Conservation (phyloP, 345 rosid genomes). For the Reutealis trisperma region DNA sequence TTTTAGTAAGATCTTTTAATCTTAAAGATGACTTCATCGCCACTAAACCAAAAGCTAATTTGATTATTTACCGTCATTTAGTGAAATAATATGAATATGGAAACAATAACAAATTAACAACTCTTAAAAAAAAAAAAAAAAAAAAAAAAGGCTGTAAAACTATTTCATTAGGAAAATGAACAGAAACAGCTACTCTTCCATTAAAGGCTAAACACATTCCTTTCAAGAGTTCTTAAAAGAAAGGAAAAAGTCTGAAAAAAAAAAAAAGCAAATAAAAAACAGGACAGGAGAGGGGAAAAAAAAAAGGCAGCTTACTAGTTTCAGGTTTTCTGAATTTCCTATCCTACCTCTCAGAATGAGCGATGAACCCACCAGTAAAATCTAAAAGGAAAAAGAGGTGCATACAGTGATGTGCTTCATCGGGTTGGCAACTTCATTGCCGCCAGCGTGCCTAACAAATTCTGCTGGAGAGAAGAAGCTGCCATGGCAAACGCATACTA, state of each 20-base stretch:
- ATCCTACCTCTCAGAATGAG: background rate
- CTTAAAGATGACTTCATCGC: too few species aligned
- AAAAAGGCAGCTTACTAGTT: background rate
- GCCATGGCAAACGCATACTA: conserved; percentile 64
- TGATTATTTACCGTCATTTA: too few species aligned
- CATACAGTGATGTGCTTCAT: conserved; percentile 32
- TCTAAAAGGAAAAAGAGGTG: background rate
- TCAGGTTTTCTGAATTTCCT: background rate
- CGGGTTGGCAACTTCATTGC: conserved; percentile 25
- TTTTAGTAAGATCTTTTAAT: too few species aligned
- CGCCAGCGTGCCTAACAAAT: conserved; percentile 51
- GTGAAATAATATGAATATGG: too few species aligned
- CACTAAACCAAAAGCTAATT: too few species aligned
- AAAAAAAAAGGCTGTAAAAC: background rate
- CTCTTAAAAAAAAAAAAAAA: too few species aligned
- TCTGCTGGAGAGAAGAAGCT: conserved; percentile 47
- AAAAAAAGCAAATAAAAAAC: background rate
- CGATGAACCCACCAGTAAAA: background rate
- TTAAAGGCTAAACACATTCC: background rate
- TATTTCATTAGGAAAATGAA: background rate
- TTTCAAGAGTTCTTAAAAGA: background rate
- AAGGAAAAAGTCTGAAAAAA: background rate
- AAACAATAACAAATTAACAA: background rate
- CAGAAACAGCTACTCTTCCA: background rate
- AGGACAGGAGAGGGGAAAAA: background rate